A percentile compares a stretch with the other conserved stretches of the same genome.
phyloP scores from a whole-genome alignment of 2,329 filamentous ascomycete species.

The Aspergillus vadensis region DNA sequence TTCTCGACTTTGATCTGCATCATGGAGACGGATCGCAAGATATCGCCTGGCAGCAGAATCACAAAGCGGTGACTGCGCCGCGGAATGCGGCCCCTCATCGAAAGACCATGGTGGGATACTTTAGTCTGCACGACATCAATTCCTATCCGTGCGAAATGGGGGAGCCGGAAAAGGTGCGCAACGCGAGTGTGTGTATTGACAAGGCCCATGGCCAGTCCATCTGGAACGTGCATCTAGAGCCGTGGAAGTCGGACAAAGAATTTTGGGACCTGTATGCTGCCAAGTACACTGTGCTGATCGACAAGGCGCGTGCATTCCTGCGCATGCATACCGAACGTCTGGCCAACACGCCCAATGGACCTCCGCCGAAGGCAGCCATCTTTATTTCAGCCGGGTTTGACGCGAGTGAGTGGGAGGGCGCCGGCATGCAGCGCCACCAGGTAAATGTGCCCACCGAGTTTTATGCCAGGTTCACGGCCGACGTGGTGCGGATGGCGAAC shows the following conservation, averaged over 20 bases:
- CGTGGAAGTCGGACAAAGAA: slow-evolving; percentile 78
- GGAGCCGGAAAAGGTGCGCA: slow-evolving; percentile 90
- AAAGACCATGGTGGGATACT: slow-evolving; percentile 89
- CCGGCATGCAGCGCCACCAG: slow-evolving; percentile 91
- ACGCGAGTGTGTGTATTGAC: slow-evolving; percentile 91
- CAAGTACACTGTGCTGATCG: slow-evolving; percentile 73
- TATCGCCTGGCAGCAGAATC: slow-evolving; percentile 89
- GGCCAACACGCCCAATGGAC: slow-evolving; percentile 56
- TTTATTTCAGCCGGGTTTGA: slow-evolving; percentile 97
- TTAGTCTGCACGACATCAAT: slow-evolving; percentile 97
- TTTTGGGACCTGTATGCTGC: slow-evolving; percentile 88
- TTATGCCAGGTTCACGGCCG: slow-evolving; percentile 85
- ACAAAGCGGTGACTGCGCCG: slow-evolving; percentile 61
- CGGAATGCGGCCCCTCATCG: slow-evolving; percentile 77
- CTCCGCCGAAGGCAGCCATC: slow-evolving; percentile 77
- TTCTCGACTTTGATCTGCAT: slow-evolving; percentile 88
- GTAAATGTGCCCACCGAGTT: slow-evolving; percentile 97
- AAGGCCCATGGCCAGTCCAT: slow-evolving; percentile 91
- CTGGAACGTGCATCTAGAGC: slow-evolving; percentile 92
- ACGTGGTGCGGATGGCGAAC: slow-evolving; percentile 78
- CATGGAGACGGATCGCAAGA: slow-evolving; percentile 95
- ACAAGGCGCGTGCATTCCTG: slow-evolving; percentile 80
- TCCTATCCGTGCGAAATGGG: slow-evolving; percentile 95
- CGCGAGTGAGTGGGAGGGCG: slow-evolving; percentile 90
- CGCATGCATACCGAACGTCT: slow-evolving; percentile 69